Conservation (phyloP, 2,329 filamentous ascomycete species). For the Cladosporium phlei region DNA sequence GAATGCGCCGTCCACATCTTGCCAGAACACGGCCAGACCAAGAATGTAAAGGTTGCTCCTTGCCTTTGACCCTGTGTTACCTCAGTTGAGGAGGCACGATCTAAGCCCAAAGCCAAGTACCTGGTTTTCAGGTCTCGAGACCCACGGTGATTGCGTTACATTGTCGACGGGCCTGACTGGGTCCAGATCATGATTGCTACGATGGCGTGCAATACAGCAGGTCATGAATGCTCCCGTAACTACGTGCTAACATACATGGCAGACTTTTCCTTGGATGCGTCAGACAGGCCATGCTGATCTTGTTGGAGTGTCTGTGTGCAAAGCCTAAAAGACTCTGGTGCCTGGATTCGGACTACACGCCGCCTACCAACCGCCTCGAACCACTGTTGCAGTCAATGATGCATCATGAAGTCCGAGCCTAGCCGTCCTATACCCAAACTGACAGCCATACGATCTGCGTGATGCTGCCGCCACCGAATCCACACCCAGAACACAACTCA, state of each 20-base stretch:
- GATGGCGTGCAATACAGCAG: no score
- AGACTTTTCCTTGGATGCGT: no score
- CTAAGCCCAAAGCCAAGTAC: not conserved
- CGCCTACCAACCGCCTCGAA: not conserved
- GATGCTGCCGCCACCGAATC: conserved; percentile 7
- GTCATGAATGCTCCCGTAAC: no score
- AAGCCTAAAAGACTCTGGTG: not conserved
- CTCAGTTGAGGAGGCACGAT: not conserved
- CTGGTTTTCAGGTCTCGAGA: no score
- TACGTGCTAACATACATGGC: no score
- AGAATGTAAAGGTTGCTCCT: no score
- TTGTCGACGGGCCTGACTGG: no score
- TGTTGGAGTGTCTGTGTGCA: not conserved
- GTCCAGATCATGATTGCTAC: no score
- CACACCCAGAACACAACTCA: conserved; percentile 3
- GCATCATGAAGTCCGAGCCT: conserved; percentile 7
- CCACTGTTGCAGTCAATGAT: not conserved
- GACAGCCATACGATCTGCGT: conserved; percentile 6
- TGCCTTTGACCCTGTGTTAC: no score
- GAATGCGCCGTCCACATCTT: no score
- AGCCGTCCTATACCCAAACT: conserved; percentile 1
- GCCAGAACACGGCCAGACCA: no score
- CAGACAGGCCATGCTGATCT: not conserved
- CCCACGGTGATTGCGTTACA: no score
- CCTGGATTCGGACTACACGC: not conserved